phyloP scores from a whole-genome alignment of 257 asterid species.

The Agastache rugosa region DNA sequence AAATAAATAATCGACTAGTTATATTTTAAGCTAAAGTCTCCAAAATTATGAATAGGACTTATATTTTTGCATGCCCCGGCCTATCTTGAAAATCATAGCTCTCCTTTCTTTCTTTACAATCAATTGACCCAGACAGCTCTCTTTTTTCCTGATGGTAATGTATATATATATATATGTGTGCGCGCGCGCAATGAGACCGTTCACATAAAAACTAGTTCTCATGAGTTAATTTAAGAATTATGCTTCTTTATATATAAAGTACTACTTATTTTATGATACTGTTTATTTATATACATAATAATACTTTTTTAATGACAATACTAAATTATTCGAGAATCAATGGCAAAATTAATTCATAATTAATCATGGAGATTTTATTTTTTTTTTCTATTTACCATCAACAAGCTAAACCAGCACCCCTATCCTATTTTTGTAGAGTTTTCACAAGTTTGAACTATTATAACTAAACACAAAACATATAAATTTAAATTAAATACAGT shows the following conservation, averaged over 20 bases:
- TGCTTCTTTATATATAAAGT: too few species aligned
- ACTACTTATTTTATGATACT: too few species aligned
- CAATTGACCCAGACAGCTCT: constrained; percentile 8
- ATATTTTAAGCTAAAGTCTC: neutral
- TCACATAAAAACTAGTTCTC: too few species aligned
- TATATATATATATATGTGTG: neutral
- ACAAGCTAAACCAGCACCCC: neutral
- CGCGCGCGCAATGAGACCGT: too few species aligned
- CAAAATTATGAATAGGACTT: neutral
- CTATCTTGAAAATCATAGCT: constrained; percentile 6
- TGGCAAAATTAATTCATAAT: too few species aligned
- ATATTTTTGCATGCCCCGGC: neutral
- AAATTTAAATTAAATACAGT: neutral
- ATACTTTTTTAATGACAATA: too few species aligned
- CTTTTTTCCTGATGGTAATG: neutral
- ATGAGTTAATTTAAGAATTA: too few species aligned
- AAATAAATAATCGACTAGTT: neutral
- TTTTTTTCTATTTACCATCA: neutral
- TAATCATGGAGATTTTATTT: too few species aligned
- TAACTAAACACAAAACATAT: neutral
- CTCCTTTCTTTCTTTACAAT: constrained; percentile 16
- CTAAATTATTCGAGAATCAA: too few species aligned
- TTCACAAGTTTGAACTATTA: neutral
- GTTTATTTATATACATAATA: too few species aligned
- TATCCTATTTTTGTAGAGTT: neutral